phyloP scores from a whole-genome alignment of 2,329 filamentous ascomycete genomes.

The Sporothrix brunneoviolacea region DNA sequence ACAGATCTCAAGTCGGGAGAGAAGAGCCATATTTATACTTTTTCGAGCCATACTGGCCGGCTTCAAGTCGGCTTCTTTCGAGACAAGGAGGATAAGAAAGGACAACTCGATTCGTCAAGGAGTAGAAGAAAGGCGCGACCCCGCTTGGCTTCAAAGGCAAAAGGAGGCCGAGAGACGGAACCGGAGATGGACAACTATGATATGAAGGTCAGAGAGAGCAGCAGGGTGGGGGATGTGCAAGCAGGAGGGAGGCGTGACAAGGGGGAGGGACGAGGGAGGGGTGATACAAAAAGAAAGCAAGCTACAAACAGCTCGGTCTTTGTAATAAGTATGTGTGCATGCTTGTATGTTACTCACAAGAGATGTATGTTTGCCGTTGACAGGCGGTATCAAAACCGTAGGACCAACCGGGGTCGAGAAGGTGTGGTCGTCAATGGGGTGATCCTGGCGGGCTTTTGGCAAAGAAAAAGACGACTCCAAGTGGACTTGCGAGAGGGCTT shows the following conservation, averaged over 20 bases:
- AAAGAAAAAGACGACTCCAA: slow-evolving; percentile 18
- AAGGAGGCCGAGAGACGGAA: slow-evolving; percentile 25
- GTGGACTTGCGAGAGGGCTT: slow-evolving; percentile 12
- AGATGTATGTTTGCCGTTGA: neutral
- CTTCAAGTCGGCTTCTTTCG: slow-evolving; percentile 27
- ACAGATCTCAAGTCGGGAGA: slow-evolving; percentile 37
- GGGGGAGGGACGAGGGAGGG: slow-evolving; percentile 3
- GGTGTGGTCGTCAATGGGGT: slow-evolving; percentile 26
- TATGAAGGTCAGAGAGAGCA: slow-evolving; percentile 9
- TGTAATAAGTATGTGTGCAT: neutral
- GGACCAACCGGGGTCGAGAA: slow-evolving; percentile 22
- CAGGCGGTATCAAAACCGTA: neutral
- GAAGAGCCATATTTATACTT: slow-evolving; percentile 58
- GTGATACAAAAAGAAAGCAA: neutral
- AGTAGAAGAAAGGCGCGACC: slow-evolving; percentile 25
- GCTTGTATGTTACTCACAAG: neutral
- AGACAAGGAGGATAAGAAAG: slow-evolving; percentile 36
- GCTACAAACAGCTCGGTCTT: neutral
- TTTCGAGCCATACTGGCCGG: slow-evolving; percentile 31
- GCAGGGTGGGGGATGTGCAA: slow-evolving; percentile 13
- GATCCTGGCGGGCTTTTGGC: slow-evolving; percentile 25
- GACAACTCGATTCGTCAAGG: slow-evolving; percentile 38
- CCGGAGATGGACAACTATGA: slow-evolving; percentile 9
- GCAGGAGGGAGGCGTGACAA: neutral
- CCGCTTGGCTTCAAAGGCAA: slow-evolving; percentile 32